These are phyloP conservation scores for Gremmenia infestans DNA, from an alignment of 2,329 filamentous ascomycete species.

Conservation along the genomic window DNA sequence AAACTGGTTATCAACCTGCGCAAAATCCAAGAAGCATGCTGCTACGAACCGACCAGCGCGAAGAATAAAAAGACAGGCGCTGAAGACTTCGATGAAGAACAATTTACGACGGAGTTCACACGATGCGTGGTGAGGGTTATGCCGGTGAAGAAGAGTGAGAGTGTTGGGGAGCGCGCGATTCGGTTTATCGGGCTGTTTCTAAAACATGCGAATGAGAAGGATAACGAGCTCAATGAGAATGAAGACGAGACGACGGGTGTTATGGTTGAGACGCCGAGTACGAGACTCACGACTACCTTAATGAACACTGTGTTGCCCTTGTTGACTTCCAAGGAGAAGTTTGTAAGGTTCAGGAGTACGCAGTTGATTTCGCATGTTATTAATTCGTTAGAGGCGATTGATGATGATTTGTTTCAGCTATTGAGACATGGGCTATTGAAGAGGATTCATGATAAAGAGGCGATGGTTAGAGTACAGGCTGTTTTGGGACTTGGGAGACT, in stretches of 20 bases:
- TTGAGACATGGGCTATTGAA: constrained; percentile 75
- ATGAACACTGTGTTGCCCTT: constrained; percentile 70
- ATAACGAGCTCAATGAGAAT: constrained; percentile 59
- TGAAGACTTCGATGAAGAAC: constrained; percentile 72
- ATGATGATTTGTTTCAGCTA: constrained; percentile 84
- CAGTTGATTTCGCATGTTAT: constrained; percentile 89
- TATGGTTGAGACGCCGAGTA: constrained; percentile 78
- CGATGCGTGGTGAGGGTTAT: constrained; percentile 79
- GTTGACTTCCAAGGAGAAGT: constrained; percentile 86
- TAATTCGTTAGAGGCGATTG: constrained; percentile 86
- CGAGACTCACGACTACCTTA: constrained; percentile 69
- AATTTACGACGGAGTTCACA: constrained; percentile 82
- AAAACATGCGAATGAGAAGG: constrained; percentile 64
- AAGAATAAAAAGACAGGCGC: constrained; percentile 48
- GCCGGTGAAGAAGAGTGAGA: constrained; percentile 86
- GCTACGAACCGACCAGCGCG: constrained; percentile 53
- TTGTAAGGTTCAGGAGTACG: constrained; percentile 81
- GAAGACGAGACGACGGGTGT: constrained; percentile 65
- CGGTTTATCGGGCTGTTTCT: constrained; percentile 87
- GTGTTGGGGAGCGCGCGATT: constrained; percentile 78
- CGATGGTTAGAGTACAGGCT: constrained; percentile 86
- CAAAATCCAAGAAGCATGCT: constrained; percentile 85
- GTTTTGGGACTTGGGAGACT: constrained; percentile 84
- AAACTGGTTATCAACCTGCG: constrained; percentile 84
- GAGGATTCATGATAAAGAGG: constrained; percentile 88